Percentiles rank a stretch among this genome's conserved stretches.
Conservation (phyloP, 805 yeast species). For the Candida montana region DNA sequence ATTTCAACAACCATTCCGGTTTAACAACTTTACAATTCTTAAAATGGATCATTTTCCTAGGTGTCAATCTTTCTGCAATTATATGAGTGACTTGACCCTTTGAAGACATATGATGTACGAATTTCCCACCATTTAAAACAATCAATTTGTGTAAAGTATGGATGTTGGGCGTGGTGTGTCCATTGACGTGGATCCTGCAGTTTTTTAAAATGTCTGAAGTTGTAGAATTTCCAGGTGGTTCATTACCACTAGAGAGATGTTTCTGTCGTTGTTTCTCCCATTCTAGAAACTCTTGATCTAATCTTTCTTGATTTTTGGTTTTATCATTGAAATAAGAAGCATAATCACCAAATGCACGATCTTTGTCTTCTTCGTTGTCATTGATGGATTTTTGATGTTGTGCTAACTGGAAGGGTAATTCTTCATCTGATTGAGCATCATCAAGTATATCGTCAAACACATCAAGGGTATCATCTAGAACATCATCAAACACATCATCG, state of each 20-base stretch:
- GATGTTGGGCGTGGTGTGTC: conserved; percentile 81
- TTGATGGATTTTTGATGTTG: conserved; percentile 5
- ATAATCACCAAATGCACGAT: conserved; percentile 56
- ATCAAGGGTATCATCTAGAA: no score
- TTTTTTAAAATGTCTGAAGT: conserved; percentile 44
- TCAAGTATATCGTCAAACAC: no score
- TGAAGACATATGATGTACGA: conserved; percentile 59
- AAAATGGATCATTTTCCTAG: conserved; percentile 64
- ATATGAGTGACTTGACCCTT: conserved; percentile 82
- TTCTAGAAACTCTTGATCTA: conserved; percentile 43
- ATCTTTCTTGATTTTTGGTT: conserved; percentile 52
- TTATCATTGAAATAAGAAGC: conserved; percentile 61
- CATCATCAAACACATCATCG: not conserved
- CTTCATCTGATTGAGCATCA: no score
- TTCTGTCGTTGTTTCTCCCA: conserved; percentile 41
- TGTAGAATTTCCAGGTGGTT: not conserved
- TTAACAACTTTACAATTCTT: conserved; percentile 66
- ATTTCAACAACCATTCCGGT: conserved; percentile 78
- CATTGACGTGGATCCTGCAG: conserved; percentile 77
- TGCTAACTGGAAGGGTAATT: conserved; percentile 4
- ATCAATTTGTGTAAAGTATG: conserved; percentile 65
- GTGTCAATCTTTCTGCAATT: conserved; percentile 73
- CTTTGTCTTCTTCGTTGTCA: not conserved
- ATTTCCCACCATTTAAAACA: conserved; percentile 74
- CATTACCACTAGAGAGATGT: not conserved